Percentiles rank a stretch among this genome's conserved stretches.
These are phyloP conservation scores for Mediolabrus comicus DNA, from an alignment of 108 stramenopile genomes.

Conservation along the genomic window DNA sequence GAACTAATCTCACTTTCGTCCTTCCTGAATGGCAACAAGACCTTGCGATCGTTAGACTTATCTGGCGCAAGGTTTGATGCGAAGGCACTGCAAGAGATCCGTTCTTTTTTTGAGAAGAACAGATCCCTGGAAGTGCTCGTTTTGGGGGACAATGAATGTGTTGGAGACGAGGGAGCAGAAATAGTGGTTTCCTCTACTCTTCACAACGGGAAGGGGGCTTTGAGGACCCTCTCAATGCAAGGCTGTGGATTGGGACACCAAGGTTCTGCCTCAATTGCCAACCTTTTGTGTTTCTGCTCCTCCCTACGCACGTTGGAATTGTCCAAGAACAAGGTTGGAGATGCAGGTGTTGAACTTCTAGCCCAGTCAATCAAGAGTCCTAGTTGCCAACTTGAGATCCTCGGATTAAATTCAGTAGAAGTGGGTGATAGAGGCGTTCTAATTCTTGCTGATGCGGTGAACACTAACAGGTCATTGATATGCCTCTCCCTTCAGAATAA, in stretches of 20 bases:
- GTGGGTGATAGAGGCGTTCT: conserved; percentile 45
- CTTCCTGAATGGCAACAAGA: conserved; percentile 8
- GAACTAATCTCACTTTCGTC: conserved; percentile 10
- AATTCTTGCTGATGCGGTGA: conserved; percentile 8
- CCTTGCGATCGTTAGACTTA: conserved; percentile 10
- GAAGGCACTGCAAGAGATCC: background rate
- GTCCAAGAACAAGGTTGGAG: conserved; percentile 50
- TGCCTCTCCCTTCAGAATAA: conserved; percentile 19
- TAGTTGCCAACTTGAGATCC: conserved; percentile 22
- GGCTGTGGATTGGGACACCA: background rate
- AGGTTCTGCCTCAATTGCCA: conserved; percentile 1
- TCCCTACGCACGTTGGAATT: conserved; percentile 38
- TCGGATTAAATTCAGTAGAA: conserved; percentile 44
- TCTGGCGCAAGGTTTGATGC: conserved; percentile 17
- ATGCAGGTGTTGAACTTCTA: conserved; percentile 37
- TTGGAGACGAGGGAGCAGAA: conserved; percentile 20
- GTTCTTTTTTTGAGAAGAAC: conserved; percentile 11
- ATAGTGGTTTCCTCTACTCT: background rate
- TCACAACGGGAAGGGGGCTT: background rate
- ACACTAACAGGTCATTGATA: conserved; percentile 9
- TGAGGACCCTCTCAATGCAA: conserved; percentile 12
- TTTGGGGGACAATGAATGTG: conserved; percentile 21
- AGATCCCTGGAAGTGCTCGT: conserved; percentile 12
- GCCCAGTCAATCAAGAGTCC: conserved; percentile 34
- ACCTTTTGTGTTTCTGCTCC: background rate